Evolutionary conservation across 176 grass and related monocot genomes (phyloP), one percentile per base, ranked within the genome.

Genomic region (Rhynchospora tenuis): DNA sequence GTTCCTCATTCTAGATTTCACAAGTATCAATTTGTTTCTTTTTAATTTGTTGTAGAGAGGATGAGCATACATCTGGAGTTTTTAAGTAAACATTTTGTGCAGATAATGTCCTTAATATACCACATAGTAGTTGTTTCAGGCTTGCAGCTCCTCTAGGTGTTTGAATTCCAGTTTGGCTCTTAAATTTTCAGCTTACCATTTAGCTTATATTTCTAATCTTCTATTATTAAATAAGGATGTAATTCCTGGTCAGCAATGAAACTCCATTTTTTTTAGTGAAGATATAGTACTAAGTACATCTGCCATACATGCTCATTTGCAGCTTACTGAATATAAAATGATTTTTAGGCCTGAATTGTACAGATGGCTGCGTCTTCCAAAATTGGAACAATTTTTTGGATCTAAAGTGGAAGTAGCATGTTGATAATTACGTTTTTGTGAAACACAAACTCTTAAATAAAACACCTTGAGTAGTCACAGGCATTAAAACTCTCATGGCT

Each of bases 1-100:
- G 96, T 98, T 59, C 19, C 31, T 81, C 27, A 75, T 54, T 75
- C 24, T 0, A 51, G 71, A 74, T 74, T 46, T 51, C 48, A 55
- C 11, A 12, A 10, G 11, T 75, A 75, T 54, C 71, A 29, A 17
- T 55, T 75, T 52, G 9, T 52, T 75, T 15, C n/a, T 14, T 48
- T 24, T 24, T 50, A 48, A 24, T 6, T 73, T 50, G 19, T 20
- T 73, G 23, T 3, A 24, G 44, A 73, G 44, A 46, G 68, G 19
- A 48, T 73, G n/a, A 48, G 1, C 23, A 15, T 73, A 72, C 19
- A 47, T 3, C 19, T 72, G 68, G 42, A 47, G 38, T 71, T 9
- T n/a, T n/a, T 38, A 38, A 72, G 43, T 72, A 19, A 23, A 72
- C 19, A n/a, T 47, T 44, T 76, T 69, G 20, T 81, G 6, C 17